Conservation (phyloP, 2,329 filamentous ascomycete species). For the Neofusicoccum parvum region DNA sequence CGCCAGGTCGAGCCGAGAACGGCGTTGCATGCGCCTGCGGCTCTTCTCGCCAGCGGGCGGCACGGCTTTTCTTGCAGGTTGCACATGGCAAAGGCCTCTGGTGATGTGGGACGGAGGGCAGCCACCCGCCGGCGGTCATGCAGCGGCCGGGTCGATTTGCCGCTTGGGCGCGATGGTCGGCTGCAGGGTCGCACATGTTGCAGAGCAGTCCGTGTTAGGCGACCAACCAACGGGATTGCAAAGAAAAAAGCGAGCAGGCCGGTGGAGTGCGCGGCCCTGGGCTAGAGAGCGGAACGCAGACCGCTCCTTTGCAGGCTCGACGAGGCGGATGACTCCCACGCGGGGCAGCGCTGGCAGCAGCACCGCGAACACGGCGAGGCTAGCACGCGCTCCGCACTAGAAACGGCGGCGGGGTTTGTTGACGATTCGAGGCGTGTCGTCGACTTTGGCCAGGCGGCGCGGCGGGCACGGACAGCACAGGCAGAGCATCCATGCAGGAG, state of each 20-base stretch:
- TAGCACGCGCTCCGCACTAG: not conserved
- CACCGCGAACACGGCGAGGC: not conserved
- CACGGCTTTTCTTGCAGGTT: not conserved
- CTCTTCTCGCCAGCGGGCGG: slow-evolving; percentile 1
- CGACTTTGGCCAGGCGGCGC: slow-evolving; percentile 3
- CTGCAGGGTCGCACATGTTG: slow-evolving; percentile 9
- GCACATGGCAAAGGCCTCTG: slow-evolving; percentile 14
- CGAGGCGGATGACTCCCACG: not conserved
- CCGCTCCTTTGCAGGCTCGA: not conserved
- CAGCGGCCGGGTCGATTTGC: slow-evolving; percentile 10
- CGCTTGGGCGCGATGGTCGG: slow-evolving; percentile 1
- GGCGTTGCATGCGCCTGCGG: slow-evolving; percentile 1
- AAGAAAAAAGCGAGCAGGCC: not conserved
- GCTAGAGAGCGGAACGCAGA: not conserved
- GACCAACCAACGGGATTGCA: slow-evolving; percentile 3
- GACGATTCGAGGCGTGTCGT: slow-evolving; percentile 1
- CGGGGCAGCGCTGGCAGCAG: not conserved
- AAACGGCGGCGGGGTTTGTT: not conserved
- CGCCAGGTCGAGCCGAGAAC: slow-evolving; percentile 1
- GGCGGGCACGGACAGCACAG: not conserved
- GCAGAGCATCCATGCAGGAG: slow-evolving; percentile 13
- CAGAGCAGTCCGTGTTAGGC: slow-evolving; percentile 11
- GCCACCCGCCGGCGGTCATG: not conserved
- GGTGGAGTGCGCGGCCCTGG: slow-evolving; percentile 6
- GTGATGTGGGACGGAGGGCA: slow-evolving; percentile 6